phyloP scores from a whole-genome alignment of 2,329 filamentous ascomycete species.

The Pestalotiopsis fici region DNA sequence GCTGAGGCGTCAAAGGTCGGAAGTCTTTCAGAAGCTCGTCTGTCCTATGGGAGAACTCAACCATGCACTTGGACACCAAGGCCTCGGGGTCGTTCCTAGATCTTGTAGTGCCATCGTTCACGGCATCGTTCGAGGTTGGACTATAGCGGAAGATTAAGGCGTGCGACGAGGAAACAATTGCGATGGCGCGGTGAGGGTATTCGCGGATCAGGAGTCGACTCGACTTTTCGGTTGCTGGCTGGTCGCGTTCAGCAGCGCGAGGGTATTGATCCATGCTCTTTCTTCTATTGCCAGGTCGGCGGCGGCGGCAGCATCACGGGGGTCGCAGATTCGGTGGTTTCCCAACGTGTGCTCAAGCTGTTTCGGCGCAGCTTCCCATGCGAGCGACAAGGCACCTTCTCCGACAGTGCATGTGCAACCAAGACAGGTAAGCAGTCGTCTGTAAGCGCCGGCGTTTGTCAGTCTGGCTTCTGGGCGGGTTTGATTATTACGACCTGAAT shows the following conservation, averaged over 20 bases:
- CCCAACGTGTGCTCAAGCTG: background rate
- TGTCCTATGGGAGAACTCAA: constrained; percentile 74
- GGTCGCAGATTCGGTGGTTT: background rate
- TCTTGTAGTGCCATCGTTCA: constrained; percentile 56
- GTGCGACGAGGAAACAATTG: constrained; percentile 77
- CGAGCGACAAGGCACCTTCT: background rate
- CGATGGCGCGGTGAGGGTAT: constrained; percentile 83
- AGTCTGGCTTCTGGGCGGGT: background rate
- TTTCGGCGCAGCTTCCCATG: background rate
- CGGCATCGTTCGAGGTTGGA: constrained; percentile 60
- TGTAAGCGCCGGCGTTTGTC: background rate
- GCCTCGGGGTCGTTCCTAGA: constrained; percentile 43
- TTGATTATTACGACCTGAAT: background rate
- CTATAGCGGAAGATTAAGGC: constrained; percentile 84
- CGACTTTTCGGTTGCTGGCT: constrained; percentile 49
- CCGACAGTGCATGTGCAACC: background rate
- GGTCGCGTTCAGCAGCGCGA: constrained; percentile 13
- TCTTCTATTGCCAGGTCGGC: background rate
- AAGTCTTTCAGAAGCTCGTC: constrained; percentile 74
- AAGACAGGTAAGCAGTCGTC: background rate
- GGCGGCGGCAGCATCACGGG: constrained; percentile 5
- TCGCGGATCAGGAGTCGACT: constrained; percentile 85
- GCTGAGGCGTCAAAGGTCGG: constrained; percentile 70
- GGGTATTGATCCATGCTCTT: constrained; percentile 14
- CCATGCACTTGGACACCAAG: constrained; percentile 71